Evolutionary conservation across 495 filamentous ascomycete species (phyloP), one percentile per base, ranked within the genome.

Genomic region (Penicillium roqueforti): DNA sequence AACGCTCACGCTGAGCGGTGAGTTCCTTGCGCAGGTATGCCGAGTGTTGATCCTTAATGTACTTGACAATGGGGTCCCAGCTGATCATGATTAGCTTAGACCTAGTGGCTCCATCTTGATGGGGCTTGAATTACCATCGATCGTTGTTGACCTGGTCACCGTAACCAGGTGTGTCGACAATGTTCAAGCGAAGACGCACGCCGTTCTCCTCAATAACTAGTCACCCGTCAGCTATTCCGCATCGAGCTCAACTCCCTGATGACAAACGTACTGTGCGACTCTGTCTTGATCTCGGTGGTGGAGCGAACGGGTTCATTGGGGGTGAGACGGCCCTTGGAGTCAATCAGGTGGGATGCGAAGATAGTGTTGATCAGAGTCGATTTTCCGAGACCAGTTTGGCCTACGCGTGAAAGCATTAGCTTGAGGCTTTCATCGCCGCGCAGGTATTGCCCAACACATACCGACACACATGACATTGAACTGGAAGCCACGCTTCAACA

Each of bases 11-110:
- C 80, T 99, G 95, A 59, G 93, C 93, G n/a, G 93, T 97, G 61
- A 99, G 91, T 69, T 99, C 93, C 80, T 99, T 99, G 71, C 95
- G 88, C 45, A 99, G 88, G 76, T 96, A 99, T 62, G 95, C 91
- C n/a, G 89, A 95, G 80, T 99, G 95, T 78, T 99, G 93, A 75
- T 99, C 95, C 81, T 99, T 99, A 82, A 99, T 99, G 76, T 99
- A 99, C 78, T 97, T 97, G 77, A 99, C 92, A 69, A 99, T 99
- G 46, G 95, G 87, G 64, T 90, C 87, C 87, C 87, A 90, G 75
- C 82, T 85, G 56, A 14, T 36, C 57, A 54, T 28, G 54, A 59
- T 73, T 67, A 75, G 68, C 58, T n/a, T 36, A 20, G 18, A 31
- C 6, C 41, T 18, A 19, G 6, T n/a, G 41, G n/a, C 48, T 47